These are phyloP conservation scores for Canariomyces notabilis DNA, from an alignment of 2,329 filamentous ascomycete species.

Conservation along the genomic window DNA sequence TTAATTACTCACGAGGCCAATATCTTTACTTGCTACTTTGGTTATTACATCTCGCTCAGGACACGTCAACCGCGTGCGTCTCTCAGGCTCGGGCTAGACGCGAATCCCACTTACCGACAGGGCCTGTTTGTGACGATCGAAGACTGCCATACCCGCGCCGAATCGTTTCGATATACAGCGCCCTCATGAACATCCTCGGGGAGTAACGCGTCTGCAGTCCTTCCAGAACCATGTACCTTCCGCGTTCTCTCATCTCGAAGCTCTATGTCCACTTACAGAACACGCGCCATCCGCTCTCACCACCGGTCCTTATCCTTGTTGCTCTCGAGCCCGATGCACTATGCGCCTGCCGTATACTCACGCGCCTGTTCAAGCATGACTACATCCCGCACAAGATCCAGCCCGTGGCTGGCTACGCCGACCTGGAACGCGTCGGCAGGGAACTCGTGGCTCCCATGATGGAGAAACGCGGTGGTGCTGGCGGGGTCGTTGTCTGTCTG, in stretches of 20 bases:
- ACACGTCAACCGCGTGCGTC: neutral
- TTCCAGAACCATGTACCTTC: conserved; percentile 74
- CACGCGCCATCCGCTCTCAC: conserved; percentile 82
- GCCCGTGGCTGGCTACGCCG: conserved; percentile 86
- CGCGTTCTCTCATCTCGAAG: conserved; percentile 80
- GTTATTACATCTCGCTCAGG: neutral
- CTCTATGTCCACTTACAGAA: conserved; percentile 86
- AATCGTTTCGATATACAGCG: neutral
- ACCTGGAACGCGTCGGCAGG: conserved; percentile 73
- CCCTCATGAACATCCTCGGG: conserved; percentile 27
- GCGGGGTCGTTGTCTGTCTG: conserved; percentile 85
- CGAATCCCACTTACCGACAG: neutral
- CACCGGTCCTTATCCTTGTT: conserved; percentile 85
- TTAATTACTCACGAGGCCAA: neutral
- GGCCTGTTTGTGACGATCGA: neutral
- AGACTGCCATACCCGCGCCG: neutral
- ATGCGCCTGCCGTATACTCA: conserved; percentile 91
- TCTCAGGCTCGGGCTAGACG: too few species aligned
- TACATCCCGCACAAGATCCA: conserved; percentile 98
- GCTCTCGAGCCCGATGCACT: conserved; percentile 93
- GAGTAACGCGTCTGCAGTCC: conserved; percentile 29
- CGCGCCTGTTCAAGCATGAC: conserved; percentile 89
- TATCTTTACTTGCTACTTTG: neutral
- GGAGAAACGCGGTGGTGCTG: conserved; percentile 73
- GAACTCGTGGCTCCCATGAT: conserved; percentile 83